Percentiles rank a stretch among this genome's conserved stretches.
Evolutionary conservation across 1,284 basidiomycete species (phyloP).

Genomic region (Schizophyllum amplum): DNA sequence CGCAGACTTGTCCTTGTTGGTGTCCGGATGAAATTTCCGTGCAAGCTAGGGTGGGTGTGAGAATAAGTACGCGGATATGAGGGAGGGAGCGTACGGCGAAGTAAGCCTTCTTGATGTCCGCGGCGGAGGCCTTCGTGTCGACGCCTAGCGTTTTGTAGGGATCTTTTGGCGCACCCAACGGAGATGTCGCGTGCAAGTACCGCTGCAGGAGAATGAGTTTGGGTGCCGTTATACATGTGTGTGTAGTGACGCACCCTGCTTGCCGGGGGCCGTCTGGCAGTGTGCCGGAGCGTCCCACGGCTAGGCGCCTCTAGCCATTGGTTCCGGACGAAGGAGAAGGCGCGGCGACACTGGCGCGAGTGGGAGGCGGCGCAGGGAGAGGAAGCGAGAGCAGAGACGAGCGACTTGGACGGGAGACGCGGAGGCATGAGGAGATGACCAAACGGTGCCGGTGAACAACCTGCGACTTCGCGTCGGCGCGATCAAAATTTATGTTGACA

Average conservation of each 20-base stretch:
- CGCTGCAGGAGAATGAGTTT: conserved; percentile 38
- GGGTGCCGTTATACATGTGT: conserved; percentile 7
- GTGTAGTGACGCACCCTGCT: conserved; percentile 27
- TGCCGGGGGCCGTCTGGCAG: conserved; percentile 2
- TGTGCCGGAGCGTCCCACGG: no score
- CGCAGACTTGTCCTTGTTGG: conserved; percentile 87
- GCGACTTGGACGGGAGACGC: conserved; percentile 39
- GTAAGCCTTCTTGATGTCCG: conserved; percentile 96
- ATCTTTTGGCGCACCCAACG: conserved; percentile 62
- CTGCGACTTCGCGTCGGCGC: no score
- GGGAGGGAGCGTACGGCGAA: conserved; percentile 64
- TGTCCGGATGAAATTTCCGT: conserved; percentile 97
- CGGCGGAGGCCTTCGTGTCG: conserved; percentile 70
- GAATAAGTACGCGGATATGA: conserved; percentile 2
- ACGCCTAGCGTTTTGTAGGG: conserved; percentile 92
- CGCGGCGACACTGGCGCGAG: conserved; percentile 24
- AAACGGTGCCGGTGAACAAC: no score
- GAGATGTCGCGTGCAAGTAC: conserved; percentile 63
- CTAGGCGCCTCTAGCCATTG: conserved; percentile 23
- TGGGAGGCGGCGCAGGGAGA: conserved; percentile 41
- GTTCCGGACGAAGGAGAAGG: conserved; percentile 30
- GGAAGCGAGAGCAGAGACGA: conserved; percentile 51
- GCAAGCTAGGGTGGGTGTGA: conserved; percentile 54
- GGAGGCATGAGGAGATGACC: conserved; percentile 26
- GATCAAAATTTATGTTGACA: no score